phyloP scores from a whole-genome alignment of 441 rosid genomes.

The Euphorbia corollata region DNA sequence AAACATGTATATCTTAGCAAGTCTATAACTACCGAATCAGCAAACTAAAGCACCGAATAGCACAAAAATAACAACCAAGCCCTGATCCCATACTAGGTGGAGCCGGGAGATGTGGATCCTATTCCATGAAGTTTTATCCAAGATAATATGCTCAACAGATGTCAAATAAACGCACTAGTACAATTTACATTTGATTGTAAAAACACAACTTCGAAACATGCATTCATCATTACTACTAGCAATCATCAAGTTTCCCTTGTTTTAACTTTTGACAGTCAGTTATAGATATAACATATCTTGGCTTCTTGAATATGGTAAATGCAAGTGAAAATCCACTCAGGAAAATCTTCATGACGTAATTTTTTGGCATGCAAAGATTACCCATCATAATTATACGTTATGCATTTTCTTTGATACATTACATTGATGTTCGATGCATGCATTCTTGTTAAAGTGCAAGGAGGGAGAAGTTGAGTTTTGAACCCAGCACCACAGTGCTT shows the following conservation, averaged over 20 bases:
- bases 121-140: no score
- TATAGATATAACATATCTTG: background rate
- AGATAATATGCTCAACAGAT: no score
- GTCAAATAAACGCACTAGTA: background rate
- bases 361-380: background rate
- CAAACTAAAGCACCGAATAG: background rate
- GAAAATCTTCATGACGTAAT: background rate
- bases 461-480: background rate
- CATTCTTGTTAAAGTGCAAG: background rate
- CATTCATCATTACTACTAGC: background rate
- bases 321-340: background rate
- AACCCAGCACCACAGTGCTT: background rate
- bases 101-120: no score
- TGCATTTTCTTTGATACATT: background rate
- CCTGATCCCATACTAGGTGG: no score
- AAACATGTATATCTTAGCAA: conserved; percentile 1
- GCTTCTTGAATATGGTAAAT: background rate
- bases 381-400: background rate
- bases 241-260: background rate
- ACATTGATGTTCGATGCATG: background rate
- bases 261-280: background rate
- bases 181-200: background rate
- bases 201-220: background rate
- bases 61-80: background rate
- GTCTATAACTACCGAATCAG: background rate